Conservation (phyloP, 495 filamentous ascomycete genomes). For the Xylaria castorea region DNA sequence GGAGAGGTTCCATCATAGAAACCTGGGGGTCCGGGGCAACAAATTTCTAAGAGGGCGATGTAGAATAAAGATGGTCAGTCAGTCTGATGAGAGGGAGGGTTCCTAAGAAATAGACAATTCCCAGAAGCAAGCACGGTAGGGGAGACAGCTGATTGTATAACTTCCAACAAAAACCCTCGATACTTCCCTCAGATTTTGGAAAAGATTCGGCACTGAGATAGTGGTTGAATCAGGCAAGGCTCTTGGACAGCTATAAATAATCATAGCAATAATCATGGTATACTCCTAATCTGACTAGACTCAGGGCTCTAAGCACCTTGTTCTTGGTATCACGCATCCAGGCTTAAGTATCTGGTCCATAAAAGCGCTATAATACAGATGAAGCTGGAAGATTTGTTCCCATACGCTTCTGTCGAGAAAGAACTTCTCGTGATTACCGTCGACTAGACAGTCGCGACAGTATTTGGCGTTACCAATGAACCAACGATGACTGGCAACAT, state of each 20-base stretch:
- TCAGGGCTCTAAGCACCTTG: not conserved
- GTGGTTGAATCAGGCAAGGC: not conserved
- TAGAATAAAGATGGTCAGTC: too few species aligned
- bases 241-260: not conserved
- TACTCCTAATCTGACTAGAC: not conserved
- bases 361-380: not conserved
- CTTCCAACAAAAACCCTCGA: not conserved
- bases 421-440: not conserved
- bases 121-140: not conserved
- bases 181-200: not conserved
- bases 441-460: not conserved
- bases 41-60: not conserved
- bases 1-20: not conserved
- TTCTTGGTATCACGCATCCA: not conserved
- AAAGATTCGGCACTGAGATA: not conserved
- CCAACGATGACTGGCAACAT: not conserved
- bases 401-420: conserved; percentile 11
- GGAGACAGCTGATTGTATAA: not conserved
- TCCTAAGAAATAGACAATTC: not conserved
- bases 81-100: not conserved
- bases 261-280: not conserved
- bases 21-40: too few species aligned
- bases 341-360: not conserved
- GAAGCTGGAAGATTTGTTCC: not conserved
- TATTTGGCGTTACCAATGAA: not conserved